Evolutionary conservation across 2,329 filamentous ascomycete species (phyloP).

Genomic region (Aureobasidium lini): DNA sequence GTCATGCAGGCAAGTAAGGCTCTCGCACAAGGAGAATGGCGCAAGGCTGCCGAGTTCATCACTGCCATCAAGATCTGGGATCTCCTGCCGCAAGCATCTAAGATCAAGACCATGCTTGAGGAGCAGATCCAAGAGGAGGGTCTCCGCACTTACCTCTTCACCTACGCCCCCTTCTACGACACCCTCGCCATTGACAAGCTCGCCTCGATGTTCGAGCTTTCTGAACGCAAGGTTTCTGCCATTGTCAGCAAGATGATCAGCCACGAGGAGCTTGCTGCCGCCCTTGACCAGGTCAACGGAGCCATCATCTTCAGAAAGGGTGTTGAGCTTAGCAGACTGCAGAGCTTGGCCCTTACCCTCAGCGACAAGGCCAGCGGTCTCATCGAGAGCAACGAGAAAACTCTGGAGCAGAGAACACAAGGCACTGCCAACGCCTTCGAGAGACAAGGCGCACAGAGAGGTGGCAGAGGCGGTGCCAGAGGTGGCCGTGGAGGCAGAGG

Average conservation of each 20-base stretch:
- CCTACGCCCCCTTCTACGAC: constrained; percentile 98
- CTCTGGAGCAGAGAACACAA: constrained; percentile 92
- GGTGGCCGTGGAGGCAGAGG: constrained; percentile 55
- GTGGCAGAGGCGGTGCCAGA: constrained; percentile 51
- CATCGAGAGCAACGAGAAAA: constrained; percentile 96
- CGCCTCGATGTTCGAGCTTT: constrained; percentile 90
- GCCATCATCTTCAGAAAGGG: constrained; percentile 99
- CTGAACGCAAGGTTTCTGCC: constrained; percentile 82
- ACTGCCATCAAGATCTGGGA: constrained; percentile 99
- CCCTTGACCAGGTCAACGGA: constrained; percentile 93
- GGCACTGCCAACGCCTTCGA: constrained; percentile 94
- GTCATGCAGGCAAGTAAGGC: constrained; percentile 99
- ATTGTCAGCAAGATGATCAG: constrained; percentile 99
- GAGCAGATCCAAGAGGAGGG: constrained; percentile 99
- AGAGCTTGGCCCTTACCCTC: constrained; percentile 87
- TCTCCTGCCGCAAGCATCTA: constrained; percentile 82
- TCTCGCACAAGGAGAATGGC: constrained; percentile 94
- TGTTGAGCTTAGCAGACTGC: constrained; percentile 90
- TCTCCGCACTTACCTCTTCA: constrained; percentile 96
- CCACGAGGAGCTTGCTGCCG: constrained; percentile 93
- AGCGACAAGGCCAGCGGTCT: constrained; percentile 94
- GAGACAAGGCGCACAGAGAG: constrained; percentile 73
- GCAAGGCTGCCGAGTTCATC: constrained; percentile 88
- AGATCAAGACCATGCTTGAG: constrained; percentile 95
- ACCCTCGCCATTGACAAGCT: constrained; percentile 82